These are phyloP conservation scores for Neurospora intermedia DNA, from an alignment of 495 filamentous ascomycete genomes.

Conservation along the genomic window DNA sequence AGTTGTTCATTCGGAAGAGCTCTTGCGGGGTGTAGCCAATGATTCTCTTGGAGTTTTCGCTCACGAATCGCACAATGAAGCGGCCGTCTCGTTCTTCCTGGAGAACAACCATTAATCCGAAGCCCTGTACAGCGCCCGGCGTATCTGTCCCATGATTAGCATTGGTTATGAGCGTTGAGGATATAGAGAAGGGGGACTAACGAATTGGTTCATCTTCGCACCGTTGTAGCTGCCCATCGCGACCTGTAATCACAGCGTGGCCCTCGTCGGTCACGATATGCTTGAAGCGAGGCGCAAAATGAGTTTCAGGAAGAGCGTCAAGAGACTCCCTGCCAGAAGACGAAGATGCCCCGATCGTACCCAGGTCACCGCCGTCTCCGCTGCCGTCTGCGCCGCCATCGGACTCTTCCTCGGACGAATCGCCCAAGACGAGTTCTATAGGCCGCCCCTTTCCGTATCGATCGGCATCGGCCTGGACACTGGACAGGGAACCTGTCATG, in stretches of 20 bases:
- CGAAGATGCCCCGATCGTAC: not conserved
- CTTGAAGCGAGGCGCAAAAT: conserved; percentile 63
- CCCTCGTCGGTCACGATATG: conserved; percentile 71
- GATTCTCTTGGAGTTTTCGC: conserved; percentile 71
- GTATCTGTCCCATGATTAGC: conserved; percentile 32
- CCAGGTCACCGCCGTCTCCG: not conserved
- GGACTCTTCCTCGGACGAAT: conserved; percentile 22
- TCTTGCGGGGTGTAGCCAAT: conserved; percentile 72
- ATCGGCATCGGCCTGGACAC: conserved; percentile 20
- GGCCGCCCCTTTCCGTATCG: conserved; percentile 9
- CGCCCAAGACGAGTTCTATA: conserved; percentile 22
- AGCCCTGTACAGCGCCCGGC: conserved; percentile 81
- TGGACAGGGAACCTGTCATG: conserved; percentile 15
- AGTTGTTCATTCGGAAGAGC: conserved; percentile 63
- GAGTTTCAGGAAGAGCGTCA: conserved; percentile 23
- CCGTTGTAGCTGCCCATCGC: conserved; percentile 56
- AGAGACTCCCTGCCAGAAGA: conserved; percentile 13
- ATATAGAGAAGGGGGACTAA: not conserved
- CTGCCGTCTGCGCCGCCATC: conserved; percentile 5
- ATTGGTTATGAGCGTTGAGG: not conserved
- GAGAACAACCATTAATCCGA: conserved; percentile 71
- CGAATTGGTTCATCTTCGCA: conserved; percentile 92
- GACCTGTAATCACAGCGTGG: conserved; percentile 77
- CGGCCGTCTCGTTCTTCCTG: conserved; percentile 57
- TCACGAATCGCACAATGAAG: conserved; percentile 65